These are phyloP conservation scores for Leucocoprinus birnbaumii DNA, from an alignment of 768 basidiomycete genomes.

Conservation along the genomic window DNA sequence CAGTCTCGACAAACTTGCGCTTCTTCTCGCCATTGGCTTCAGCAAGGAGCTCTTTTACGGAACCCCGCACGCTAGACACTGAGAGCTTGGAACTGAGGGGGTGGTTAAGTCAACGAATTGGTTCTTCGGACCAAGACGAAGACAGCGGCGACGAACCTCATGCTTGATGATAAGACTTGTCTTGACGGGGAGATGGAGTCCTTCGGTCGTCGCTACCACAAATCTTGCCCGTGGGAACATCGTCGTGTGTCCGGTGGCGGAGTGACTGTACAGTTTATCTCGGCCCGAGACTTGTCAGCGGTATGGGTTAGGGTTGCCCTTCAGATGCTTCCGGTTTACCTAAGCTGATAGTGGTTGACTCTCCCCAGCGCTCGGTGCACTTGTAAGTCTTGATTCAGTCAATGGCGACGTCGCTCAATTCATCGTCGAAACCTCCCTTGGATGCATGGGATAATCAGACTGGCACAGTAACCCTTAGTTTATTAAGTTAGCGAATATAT, in stretches of 20 bases:
- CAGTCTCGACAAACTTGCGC: slow-evolving; percentile 94
- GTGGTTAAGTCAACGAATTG: neutral
- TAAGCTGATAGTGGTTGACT: neutral
- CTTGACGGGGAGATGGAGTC: slow-evolving; percentile 18
- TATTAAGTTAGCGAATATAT: neutral
- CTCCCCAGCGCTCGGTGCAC: neutral
- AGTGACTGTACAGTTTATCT: slow-evolving; percentile 10
- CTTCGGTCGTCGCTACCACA: neutral
- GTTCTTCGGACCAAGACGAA: neutral
- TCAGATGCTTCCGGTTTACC: neutral
- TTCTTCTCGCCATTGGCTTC: slow-evolving; percentile 85
- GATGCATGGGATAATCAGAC: slow-evolving; percentile 8
- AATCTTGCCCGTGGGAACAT: slow-evolving; percentile 2
- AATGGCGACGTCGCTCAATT: slow-evolving; percentile 8
- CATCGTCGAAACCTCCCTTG: slow-evolving; percentile 1
- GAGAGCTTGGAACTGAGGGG: slow-evolving; percentile 73
- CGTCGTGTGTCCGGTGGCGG: slow-evolving; percentile 8
- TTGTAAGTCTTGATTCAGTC: neutral
- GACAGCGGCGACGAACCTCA: slow-evolving; percentile 20
- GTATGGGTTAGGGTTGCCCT: neutral
- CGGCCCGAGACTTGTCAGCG: neutral
- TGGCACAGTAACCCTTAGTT: slow-evolving; percentile 5
- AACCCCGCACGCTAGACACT: slow-evolving; percentile 99
- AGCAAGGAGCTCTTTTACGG: slow-evolving; percentile 86
- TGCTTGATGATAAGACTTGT: slow-evolving; percentile 20